Evolutionary conservation across 2,329 filamentous ascomycete genomes (phyloP), one percentile per base, ranked within the genome.

Genomic region (Dactylonectria estremocensis): DNA sequence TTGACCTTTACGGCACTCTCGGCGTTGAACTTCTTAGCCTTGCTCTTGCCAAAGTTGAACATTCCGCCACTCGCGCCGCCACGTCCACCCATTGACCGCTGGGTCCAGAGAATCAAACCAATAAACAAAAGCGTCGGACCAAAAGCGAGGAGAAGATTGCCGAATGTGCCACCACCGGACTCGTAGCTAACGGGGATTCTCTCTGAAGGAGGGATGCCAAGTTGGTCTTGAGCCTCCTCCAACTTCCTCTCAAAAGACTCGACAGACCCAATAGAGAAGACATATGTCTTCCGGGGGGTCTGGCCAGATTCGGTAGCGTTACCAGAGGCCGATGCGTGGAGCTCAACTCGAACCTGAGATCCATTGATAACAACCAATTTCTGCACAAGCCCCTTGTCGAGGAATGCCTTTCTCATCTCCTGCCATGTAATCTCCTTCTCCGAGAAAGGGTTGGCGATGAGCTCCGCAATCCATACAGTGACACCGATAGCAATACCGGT

Each of bases 1-100:
- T 98, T 98, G 81, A 97, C 95, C 84, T 97, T 97, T 84, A 99
- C 89, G 64, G 96, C 94, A 11, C 93, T 94, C 85, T 99, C 96
- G 74, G 98, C 95, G 81, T 98, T 99, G 87, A 98, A 99, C 77
- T 93, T 93, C 86, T 97, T 98, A 28, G 96, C 96, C 76, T 94
- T 91, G 83, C 95, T 98, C 87, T 96, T 95, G 74, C 95, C 93
- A 83, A 99, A 97, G 73, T 95, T 95, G 78, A 99, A 99, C 78
- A 98, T 93, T 72, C 95, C 94, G 77, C 91, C 91, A 66, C 88
- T 88, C 9, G 79, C 80, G 64, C 89, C 90, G 69, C 87, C 90
- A 67, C 89, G 89, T 60, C 90, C 89, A 60, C 90, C 89, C 66
- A 94, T 94, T 76, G 94, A 91, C 72, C 93, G 88, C 62, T 93